A percentile compares a stretch with the other conserved stretches of the same genome.
phyloP scores from a whole-genome alignment of 176 grass and related monocot genomes.

The Calamus simplicifolius region DNA sequence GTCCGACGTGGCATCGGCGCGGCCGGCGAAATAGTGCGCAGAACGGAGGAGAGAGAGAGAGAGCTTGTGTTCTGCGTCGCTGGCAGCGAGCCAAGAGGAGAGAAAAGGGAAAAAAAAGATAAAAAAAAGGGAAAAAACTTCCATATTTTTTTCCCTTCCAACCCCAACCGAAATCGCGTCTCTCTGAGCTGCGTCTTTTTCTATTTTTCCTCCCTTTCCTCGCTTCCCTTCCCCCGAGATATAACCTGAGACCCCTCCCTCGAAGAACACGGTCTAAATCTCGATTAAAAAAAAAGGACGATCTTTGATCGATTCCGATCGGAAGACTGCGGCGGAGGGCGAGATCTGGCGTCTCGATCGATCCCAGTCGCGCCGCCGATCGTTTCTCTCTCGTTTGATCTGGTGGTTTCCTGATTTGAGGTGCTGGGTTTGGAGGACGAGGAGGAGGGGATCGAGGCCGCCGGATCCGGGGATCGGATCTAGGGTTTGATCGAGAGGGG shows the following conservation, averaged over 20 bases:
- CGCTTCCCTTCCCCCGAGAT: not conserved
- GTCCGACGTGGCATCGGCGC: constrained; percentile 18
- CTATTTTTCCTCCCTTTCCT: not conserved
- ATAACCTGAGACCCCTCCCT: not conserved
- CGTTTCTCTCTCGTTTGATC: not conserved
- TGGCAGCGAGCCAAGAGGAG: too few relatives aligned
- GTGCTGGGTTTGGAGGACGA: not conserved
- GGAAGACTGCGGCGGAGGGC: not conserved
- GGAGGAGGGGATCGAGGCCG: not conserved
- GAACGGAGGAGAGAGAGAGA: not conserved
- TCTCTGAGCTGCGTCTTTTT: not conserved
- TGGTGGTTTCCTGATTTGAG: not conserved
- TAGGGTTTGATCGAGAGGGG: constrained; percentile 23
- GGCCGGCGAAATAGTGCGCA: not conserved
- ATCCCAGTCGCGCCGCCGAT: not conserved
- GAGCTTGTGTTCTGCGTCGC: not conserved
- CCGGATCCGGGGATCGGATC: constrained; percentile 66
- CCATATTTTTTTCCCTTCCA: not conserved
- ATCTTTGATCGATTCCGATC: not conserved
- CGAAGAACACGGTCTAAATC: not conserved
- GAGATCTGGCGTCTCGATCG: constrained; percentile 4
- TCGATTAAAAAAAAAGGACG: not conserved
- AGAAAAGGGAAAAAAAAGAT: not conserved
- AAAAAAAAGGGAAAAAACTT: not conserved
- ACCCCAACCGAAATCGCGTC: not conserved